These are phyloP conservation scores for Fraxinus floribunda DNA, from an alignment of 305 asterid genomes.

Conservation along the genomic window DNA sequence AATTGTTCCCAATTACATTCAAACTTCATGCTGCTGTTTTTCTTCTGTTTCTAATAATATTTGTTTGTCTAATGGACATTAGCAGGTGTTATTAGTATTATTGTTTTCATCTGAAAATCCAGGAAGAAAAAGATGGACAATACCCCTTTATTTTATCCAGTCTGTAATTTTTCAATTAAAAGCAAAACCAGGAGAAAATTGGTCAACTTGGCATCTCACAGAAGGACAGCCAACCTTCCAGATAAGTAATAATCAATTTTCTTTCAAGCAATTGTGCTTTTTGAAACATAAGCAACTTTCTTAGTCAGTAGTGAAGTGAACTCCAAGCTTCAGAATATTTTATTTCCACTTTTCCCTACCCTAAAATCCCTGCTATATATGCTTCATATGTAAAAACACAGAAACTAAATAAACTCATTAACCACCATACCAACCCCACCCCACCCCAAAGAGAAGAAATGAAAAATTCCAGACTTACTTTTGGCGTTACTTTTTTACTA, in stretches of 20 bases:
- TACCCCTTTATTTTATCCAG: neutral
- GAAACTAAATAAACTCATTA: neutral
- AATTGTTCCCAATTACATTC: neutral
- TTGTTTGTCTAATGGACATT: neutral
- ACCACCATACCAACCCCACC: neutral
- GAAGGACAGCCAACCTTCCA: slow-evolving; percentile 40
- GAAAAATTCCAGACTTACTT: slow-evolving; percentile 7
- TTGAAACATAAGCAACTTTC: slow-evolving; percentile 44
- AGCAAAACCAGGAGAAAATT: slow-evolving; percentile 3
- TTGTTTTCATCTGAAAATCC: neutral
- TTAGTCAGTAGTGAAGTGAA: slow-evolving; percentile 49
- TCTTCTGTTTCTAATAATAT: neutral
- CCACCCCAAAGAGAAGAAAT: neutral
- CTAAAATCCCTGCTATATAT: slow-evolving; percentile 6
- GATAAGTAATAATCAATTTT: slow-evolving; percentile 38
- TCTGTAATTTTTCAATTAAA: neutral
- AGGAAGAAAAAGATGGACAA: neutral
- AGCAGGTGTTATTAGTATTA: neutral
- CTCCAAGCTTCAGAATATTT: slow-evolving; percentile 53
- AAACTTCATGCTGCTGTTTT: neutral
- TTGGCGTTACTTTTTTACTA: slow-evolving; percentile 25
- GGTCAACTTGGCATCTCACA: slow-evolving; percentile 17
- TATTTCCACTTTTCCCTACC: slow-evolving; percentile 39
- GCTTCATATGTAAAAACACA: neutral
- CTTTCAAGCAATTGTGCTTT: slow-evolving; percentile 33